Evolutionary conservation across 106 monocot species (phyloP).

Genomic region (Triglochin maritima): DNA sequence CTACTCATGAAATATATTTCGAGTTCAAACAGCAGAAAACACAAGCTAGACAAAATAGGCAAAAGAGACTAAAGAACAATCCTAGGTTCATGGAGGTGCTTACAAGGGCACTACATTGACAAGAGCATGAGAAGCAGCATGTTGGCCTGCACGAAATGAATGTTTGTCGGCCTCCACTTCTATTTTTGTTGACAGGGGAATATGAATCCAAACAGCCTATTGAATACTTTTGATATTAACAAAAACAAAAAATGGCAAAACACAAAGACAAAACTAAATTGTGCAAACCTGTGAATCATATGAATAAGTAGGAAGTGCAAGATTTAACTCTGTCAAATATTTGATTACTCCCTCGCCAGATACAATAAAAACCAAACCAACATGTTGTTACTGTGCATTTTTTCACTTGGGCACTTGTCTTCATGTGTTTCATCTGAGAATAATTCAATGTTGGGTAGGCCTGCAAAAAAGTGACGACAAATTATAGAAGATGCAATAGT

Average conservation of each 20-base stretch:
- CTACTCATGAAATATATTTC: constrained; percentile 10
- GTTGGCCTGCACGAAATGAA: constrained; percentile 63
- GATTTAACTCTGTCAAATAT: constrained; percentile 74
- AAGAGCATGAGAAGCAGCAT: constrained; percentile 95
- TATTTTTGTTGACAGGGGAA: constrained; percentile 39
- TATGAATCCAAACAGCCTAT: constrained; percentile 75
- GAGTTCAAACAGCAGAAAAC: not conserved
- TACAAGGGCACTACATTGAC: constrained; percentile 84
- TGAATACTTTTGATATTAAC: not conserved
- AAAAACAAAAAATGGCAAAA: not conserved
- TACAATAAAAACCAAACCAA: constrained; percentile 89
- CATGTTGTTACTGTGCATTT: constrained; percentile 71
- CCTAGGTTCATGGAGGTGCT: constrained; percentile 1
- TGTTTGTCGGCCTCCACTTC: constrained; percentile 42
- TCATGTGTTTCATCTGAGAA: constrained; percentile 19
- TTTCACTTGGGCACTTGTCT: constrained; percentile 54
- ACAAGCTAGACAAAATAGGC: not conserved
- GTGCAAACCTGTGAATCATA: constrained; percentile 57
- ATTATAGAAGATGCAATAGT: not conserved
- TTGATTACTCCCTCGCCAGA: constrained; percentile 53
- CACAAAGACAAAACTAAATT: not conserved
- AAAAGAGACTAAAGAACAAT: not conserved
- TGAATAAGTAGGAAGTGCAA: constrained; percentile 68
- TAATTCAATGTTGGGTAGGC: constrained; percentile 37
- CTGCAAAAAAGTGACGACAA: constrained; percentile 14